These are phyloP conservation scores for Melanogaster broomeanus DNA, from an alignment of 768 basidiomycete species.

Conservation along the genomic window DNA sequence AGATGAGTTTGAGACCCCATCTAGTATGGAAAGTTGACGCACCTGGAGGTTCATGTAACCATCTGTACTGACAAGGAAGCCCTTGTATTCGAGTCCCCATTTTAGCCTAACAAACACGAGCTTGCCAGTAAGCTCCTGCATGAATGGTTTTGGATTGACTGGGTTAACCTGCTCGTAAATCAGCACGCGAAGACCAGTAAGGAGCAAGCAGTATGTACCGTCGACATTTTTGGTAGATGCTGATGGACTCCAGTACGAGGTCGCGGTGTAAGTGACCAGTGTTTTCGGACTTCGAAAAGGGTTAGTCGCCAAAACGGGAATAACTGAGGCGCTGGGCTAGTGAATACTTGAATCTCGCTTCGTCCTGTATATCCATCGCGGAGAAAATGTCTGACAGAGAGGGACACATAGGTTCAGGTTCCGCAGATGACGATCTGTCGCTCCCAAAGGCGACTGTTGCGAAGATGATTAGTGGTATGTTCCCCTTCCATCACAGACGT, in stretches of 20 bases:
- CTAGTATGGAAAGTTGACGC: constrained; percentile 7
- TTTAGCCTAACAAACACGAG: constrained; percentile 93
- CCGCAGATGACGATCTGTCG: constrained; percentile 89
- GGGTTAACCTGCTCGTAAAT: constrained; percentile 67
- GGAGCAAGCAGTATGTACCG: constrained; percentile 43
- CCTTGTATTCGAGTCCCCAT: constrained; percentile 99
- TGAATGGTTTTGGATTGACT: constrained; percentile 98
- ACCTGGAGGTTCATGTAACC: constrained; percentile 99
- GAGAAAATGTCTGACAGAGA: constrained; percentile 91
- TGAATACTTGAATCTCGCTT: constrained; percentile 7
- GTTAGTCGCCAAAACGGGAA: constrained; percentile 13
- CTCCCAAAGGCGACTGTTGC: constrained; percentile 96
- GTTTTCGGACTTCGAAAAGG: constrained; percentile 44
- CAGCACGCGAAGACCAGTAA: constrained; percentile 4
- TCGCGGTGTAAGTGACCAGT: constrained; percentile 13
- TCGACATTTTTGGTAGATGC: constrained; percentile 61
- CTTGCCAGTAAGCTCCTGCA: constrained; percentile 98
- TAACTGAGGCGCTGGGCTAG: constrained; percentile 19
- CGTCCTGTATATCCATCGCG: constrained; percentile 18
- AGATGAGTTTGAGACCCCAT: background rate
- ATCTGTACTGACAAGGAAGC: constrained; percentile 97
- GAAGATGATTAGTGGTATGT: constrained; percentile 90
- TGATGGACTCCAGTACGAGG: constrained; percentile 20
- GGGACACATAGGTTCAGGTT: constrained; percentile 63
- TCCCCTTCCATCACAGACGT: constrained; percentile 4